Evolutionary conservation across 2,329 filamentous ascomycete genomes (phyloP), one percentile per base, ranked within the genome.

Genomic region (Elsinoe perseae): DNA sequence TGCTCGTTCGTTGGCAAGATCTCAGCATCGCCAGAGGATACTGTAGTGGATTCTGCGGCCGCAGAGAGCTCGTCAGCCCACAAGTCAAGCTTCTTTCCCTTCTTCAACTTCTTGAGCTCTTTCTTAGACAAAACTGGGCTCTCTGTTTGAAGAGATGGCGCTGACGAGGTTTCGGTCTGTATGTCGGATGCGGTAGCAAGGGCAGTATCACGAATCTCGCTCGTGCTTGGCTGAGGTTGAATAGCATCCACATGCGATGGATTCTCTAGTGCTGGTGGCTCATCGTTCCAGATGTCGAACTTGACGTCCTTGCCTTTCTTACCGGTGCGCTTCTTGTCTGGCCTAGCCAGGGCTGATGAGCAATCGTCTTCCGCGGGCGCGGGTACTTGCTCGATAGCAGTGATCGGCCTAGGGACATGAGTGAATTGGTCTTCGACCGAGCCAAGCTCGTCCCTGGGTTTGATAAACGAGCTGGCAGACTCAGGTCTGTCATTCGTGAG

Each of bases 251-350:
- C 9, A 5, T 44, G 40, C 25, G 32, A 8, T 1, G 18, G 9
- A 12, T 14, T 5, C n/a, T 16, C 32, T 21, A 20, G 2, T 14
- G 48, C 3, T n/a, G 48, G 16, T 23, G n/a, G 48, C 18, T 36
- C 48, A 52, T 38, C 40, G 30, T 52, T 38, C 48, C 48, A 52
- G 28, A 52, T 52, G 20, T 52, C 48, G 25, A 52, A 36, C 16
- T 52, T 18, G 16, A 56, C 38, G 2, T n/a, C 38, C 58, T 65
- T 65, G 43, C 60, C 59, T 59, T 66, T 66, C 59, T 67, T 64
- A 14, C 55, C 58, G 32, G 58, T 60, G 43, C 28, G 23, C 40
- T 56, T 56, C 40, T 48, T 56, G 40, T 48, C 42, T 20, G 53
- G 23, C 20, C 58, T 60, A 21, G 30, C 28, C 8, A 53, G 34